A percentile compares a stretch with the other conserved stretches of the same genome.
Conservation (phyloP, 129 eudicot species). For the Ambrosia trifida region DNA sequence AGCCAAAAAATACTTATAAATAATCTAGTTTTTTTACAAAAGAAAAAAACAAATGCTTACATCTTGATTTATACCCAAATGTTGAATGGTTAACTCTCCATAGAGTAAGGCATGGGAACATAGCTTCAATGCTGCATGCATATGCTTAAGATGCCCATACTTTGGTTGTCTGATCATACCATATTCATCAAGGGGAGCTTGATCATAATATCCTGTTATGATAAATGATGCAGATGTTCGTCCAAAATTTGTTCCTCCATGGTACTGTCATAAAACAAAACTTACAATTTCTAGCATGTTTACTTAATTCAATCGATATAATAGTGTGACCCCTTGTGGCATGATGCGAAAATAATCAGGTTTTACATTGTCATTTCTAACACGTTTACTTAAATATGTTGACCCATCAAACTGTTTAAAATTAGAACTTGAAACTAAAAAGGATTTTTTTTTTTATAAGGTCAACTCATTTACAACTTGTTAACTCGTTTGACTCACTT, state of each 20-base stretch:
- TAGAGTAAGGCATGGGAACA: slow-evolving; percentile 52
- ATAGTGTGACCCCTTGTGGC: too few relatives aligned
- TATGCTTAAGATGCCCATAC: slow-evolving; percentile 72
- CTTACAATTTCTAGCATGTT: not conserved
- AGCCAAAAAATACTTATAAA: not conserved
- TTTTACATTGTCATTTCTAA: not conserved
- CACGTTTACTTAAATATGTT: not conserved
- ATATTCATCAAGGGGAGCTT: slow-evolving; percentile 93
- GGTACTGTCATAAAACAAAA: slow-evolving; percentile 52
- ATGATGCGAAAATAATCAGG: not conserved
- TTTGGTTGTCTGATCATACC: slow-evolving; percentile 84
- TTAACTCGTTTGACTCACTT: not conserved
- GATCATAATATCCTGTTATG: slow-evolving; percentile 72
- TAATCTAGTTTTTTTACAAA: not conserved
- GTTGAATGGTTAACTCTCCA: slow-evolving; percentile 34
- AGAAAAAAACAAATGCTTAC: slow-evolving; percentile 35
- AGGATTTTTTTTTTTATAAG: not conserved
- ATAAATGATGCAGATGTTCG: slow-evolving; percentile 57
- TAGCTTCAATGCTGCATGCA: slow-evolving; percentile 66
- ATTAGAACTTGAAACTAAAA: not conserved
- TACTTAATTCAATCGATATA: too few relatives aligned
- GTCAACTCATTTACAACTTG: not conserved
- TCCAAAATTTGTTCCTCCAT: slow-evolving; percentile 96
- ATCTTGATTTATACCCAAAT: slow-evolving; percentile 50
- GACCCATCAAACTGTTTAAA: not conserved